A percentile compares a stretch with the other conserved stretches of the same genome.
These are phyloP conservation scores for Kokia cookei DNA, from an alignment of 441 rosid genomes.

Conservation along the genomic window DNA sequence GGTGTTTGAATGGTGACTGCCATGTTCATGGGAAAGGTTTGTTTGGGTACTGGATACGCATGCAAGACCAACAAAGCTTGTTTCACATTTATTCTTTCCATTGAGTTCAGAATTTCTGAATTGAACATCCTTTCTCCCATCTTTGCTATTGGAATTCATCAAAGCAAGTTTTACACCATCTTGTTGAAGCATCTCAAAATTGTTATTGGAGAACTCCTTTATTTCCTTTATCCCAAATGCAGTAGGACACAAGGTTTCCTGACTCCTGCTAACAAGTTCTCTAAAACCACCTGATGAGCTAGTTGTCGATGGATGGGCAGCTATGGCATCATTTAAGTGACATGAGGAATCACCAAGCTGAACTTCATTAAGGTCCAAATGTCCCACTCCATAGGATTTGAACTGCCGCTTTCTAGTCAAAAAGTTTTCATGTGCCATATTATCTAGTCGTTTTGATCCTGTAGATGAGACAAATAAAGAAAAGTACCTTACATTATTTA, in stretches of 20 bases:
- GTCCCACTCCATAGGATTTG: constrained; percentile 13
- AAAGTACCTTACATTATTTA: neutral
- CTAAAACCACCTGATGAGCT: constrained; percentile 16
- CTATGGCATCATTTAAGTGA: constrained; percentile 20
- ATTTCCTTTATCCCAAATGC: constrained; percentile 4
- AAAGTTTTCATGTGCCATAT: neutral
- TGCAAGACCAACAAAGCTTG: constrained; percentile 6
- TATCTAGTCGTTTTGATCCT: constrained; percentile 19
- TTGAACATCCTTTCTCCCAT: constrained; percentile 6
- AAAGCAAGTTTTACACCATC: neutral
- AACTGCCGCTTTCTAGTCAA: constrained; percentile 13
- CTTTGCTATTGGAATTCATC: constrained; percentile 5
- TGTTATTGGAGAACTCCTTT: constrained; percentile 8
- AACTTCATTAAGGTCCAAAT: constrained; percentile 47
- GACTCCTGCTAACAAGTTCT: constrained; percentile 3
- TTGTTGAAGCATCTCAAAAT: constrained; percentile 6
- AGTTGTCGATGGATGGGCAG: constrained; percentile 16
- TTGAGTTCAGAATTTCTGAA: neutral
- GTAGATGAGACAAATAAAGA: constrained; percentile 11
- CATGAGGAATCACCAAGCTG: constrained; percentile 34
- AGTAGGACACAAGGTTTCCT: constrained; percentile 7
- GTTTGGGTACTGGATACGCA: constrained; percentile 8
- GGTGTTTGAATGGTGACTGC: constrained; percentile 8
- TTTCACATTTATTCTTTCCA: neutral
- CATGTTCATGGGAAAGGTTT: constrained; percentile 11